Base-by-base conservation (phyloP, 768 basidiomycete genomes). In the Baorangia bicolor region DNA sequence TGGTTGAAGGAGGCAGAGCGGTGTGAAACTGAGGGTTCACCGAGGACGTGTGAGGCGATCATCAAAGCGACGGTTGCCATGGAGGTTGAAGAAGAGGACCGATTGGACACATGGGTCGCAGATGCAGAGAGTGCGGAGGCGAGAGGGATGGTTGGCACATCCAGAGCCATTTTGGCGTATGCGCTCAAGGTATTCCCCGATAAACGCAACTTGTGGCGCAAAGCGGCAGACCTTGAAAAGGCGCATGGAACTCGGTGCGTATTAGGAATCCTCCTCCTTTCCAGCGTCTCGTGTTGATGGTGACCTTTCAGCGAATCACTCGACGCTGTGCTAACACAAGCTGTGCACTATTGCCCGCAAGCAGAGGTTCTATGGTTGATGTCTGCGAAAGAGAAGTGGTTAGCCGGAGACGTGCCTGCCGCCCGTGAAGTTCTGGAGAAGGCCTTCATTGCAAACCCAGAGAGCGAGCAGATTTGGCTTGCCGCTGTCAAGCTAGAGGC, bases 361-460 rank as follows among this genome's bases (percentile, higher is more conserved):
- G 95, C 94, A 2, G 96, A 98, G 71, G 90, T 94, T 0, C 77
- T 99, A 6, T 98, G 97, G 97, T 81, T 98, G 31, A 98, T 98
- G 94, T 83, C 88, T 48, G 97, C 96, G 4, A 99, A 99, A 74
- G 96, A 98, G 76, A 92, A 93, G 69, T 99, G 96, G 96, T 68
- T 93, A 16, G 77, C 80, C 12, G 92, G 91, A 8, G 92, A 98
- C 65, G 92, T 98, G 14, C 84, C 87, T 2, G 89, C 87, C n/a
- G 93, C 97, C 2, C 88, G 94, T 34, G 85, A 87, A 60, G 90
- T 96, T 14, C 85, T 98, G 14, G 92, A 88, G 57, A 81, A 82
- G 37, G 94, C 97, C 0, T 98, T 98, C 78, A 83, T 89, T 49
- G 92, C 93, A 52, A 98, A 98, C 68, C 92, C 94, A 13, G 94